Conservation (phyloP, 139 green algal species). For the Desmodesmus armatus region DNA sequence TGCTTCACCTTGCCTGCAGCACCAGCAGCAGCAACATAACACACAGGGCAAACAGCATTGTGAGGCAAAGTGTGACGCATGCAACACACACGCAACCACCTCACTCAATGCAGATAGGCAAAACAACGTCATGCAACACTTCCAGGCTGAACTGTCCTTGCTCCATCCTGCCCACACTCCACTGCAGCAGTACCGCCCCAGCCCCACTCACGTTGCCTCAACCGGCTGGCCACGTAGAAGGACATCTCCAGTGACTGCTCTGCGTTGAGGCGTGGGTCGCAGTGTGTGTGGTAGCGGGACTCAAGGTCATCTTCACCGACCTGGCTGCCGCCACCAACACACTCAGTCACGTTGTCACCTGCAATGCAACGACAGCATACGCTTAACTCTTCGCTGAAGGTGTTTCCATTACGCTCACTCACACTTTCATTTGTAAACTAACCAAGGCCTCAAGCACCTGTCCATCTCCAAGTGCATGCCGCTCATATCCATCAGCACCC, state of each 20-base stretch:
- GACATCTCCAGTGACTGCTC: conserved; percentile 98
- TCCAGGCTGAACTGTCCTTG: no score
- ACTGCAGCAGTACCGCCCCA: neutral
- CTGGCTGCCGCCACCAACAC: conserved; percentile 90
- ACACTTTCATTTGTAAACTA: no score
- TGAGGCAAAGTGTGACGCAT: neutral
- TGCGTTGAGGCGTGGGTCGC: conserved; percentile 98
- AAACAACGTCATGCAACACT: no score
- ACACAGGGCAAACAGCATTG: neutral
- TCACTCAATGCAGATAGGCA: neutral
- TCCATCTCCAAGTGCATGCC: no score
- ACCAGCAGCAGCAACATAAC: neutral
- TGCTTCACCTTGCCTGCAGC: conserved; percentile 36
- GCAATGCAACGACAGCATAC: conserved; percentile 41
- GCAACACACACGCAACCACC: neutral
- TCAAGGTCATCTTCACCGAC: conserved; percentile 85
- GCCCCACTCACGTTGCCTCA: conserved; percentile 53
- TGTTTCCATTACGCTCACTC: no score
- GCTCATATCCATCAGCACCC: no score
- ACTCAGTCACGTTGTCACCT: conserved; percentile 96
- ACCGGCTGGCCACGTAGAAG: conserved; percentile 94
- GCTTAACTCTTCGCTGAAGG: no score
- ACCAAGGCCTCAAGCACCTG: no score
- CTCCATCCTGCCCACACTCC: neutral
- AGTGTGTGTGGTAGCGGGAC: conserved; percentile 99